These are phyloP conservation scores for Macroventuria anomochaeta DNA, from an alignment of 2,329 filamentous ascomycete species.

Conservation along the genomic window DNA sequence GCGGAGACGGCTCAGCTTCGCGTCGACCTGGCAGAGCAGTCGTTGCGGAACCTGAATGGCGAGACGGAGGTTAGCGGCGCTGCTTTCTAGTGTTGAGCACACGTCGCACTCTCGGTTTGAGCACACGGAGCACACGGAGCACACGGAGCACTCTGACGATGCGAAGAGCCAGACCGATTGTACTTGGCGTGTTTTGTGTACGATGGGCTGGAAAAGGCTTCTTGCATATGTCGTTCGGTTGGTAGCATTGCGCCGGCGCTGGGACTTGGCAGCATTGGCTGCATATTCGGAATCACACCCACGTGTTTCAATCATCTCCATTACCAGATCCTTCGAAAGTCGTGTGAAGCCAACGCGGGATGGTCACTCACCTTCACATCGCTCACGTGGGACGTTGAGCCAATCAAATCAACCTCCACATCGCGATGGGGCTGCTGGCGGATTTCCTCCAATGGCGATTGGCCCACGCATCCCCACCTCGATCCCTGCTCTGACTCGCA, in stretches of 20 bases:
- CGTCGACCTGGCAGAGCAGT: conserved; percentile 56
- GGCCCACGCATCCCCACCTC: conserved; percentile 23
- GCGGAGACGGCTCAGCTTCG: conserved; percentile 53
- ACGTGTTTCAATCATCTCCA: not conserved
- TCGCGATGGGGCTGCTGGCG: conserved; percentile 25
- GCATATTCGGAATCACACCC: not conserved
- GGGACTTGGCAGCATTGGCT: conserved; percentile 8
- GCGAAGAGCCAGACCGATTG: not conserved
- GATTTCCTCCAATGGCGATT: conserved; percentile 34
- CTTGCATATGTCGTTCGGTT: conserved; percentile 20
- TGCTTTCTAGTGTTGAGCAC: conserved; percentile 39
- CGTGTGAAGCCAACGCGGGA: not conserved
- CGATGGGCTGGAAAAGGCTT: conserved; percentile 2
- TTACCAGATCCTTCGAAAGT: not conserved
- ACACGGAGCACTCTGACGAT: not conserved
- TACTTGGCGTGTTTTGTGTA: conserved; percentile 11
- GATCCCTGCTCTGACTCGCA: conserved; percentile 35
- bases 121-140: too few relatives aligned
- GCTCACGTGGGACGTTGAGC: too few relatives aligned
- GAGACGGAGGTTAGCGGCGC: conserved; percentile 48
- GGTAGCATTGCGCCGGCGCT: conserved; percentile 22
- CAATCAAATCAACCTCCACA: too few relatives aligned
- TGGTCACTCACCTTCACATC: conserved; percentile 36
- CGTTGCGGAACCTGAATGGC: conserved; percentile 51
- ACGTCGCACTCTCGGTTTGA: too few relatives aligned